phyloP scores from a whole-genome alignment of 352 stramenopile genomes.

The Phytophthora capsici region DNA sequence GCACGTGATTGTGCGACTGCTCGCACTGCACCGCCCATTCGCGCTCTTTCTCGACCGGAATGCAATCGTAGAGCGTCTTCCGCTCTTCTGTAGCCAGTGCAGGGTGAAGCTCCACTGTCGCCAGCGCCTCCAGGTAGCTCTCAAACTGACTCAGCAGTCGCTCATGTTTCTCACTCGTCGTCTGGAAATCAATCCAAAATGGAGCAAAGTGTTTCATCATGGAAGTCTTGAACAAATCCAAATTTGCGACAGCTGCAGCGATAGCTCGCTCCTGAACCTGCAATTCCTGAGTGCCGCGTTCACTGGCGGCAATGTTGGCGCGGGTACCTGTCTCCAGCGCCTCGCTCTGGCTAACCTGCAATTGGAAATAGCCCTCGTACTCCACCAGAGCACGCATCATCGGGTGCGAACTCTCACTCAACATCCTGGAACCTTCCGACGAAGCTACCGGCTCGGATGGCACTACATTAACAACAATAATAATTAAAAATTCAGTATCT shows the following conservation, averaged over 20 bases:
- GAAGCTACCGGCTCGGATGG: slow-evolving; percentile 58
- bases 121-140: slow-evolving; percentile 59
- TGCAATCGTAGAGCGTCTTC: slow-evolving; percentile 84
- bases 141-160: slow-evolving; percentile 77
- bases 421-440: slow-evolving; percentile 68
- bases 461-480: slow-evolving; percentile 41
- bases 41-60: slow-evolving; percentile 81
- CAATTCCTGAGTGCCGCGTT: slow-evolving; percentile 58
- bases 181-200: slow-evolving; percentile 84
- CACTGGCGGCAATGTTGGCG: slow-evolving; percentile 65
- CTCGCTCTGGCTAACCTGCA: slow-evolving; percentile 75
- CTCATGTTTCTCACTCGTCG: slow-evolving; percentile 60
- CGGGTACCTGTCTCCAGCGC: slow-evolving; percentile 57
- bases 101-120: slow-evolving; percentile 69
- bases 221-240: slow-evolving; percentile 82
- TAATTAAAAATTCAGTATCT: slow-evolving; percentile 1
- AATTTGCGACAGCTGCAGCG: slow-evolving; percentile 71
- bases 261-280: slow-evolving; percentile 78
- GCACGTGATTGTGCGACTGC: slow-evolving; percentile 76
- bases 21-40: slow-evolving; percentile 82
- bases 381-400: slow-evolving; percentile 80
- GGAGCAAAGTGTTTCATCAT: slow-evolving; percentile 86
- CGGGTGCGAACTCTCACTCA: slow-evolving; percentile 83
- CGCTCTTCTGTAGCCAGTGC: slow-evolving; percentile 57
- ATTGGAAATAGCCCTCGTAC: slow-evolving; percentile 84